Evolutionary conservation across 2,329 filamentous ascomycete species (phyloP).

Genomic region (Akanthomyces lecanii): DNA sequence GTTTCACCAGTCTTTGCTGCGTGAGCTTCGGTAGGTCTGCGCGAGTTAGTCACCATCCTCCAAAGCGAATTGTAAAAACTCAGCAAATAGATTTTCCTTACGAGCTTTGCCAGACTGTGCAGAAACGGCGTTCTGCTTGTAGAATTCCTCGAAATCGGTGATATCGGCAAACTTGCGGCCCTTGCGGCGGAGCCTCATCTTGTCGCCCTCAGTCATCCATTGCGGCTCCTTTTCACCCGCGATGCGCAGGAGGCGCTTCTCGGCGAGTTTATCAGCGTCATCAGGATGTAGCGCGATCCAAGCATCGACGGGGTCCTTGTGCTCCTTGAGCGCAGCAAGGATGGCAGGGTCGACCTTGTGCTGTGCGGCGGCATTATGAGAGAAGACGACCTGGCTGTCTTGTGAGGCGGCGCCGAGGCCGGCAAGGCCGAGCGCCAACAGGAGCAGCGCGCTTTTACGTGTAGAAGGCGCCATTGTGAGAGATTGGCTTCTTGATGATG

Average conservation of each 20-base stretch:
- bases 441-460: neutral
- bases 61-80: neutral
- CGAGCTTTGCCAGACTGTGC: slow-evolving; percentile 28
- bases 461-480: neutral
- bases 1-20: slow-evolving; percentile 52
- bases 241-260: slow-evolving; percentile 59
- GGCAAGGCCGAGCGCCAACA: slow-evolving; percentile 3
- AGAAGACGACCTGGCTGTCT: slow-evolving; percentile 19
- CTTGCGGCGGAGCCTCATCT: slow-evolving; percentile 62
- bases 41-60: neutral
- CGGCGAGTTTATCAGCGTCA: slow-evolving; percentile 26
- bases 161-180: slow-evolving; percentile 71
- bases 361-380: slow-evolving; percentile 9
- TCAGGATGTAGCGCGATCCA: slow-evolving; percentile 26
- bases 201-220: slow-evolving; percentile 71
- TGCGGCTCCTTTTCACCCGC: slow-evolving; percentile 55
- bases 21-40: slow-evolving; percentile 32
- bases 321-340: slow-evolving; percentile 23
- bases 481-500: neutral
- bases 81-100: slow-evolving; percentile 18
- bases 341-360: slow-evolving; percentile 24
- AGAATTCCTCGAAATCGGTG: slow-evolving; percentile 56
- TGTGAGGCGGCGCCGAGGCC: slow-evolving; percentile 15
- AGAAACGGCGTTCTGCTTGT: slow-evolving; percentile 23
- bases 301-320: slow-evolving; percentile 30